Base-by-base conservation (phyloP, 1,284 basidiomycete species). In the Pisolithus thermaeus region DNA sequence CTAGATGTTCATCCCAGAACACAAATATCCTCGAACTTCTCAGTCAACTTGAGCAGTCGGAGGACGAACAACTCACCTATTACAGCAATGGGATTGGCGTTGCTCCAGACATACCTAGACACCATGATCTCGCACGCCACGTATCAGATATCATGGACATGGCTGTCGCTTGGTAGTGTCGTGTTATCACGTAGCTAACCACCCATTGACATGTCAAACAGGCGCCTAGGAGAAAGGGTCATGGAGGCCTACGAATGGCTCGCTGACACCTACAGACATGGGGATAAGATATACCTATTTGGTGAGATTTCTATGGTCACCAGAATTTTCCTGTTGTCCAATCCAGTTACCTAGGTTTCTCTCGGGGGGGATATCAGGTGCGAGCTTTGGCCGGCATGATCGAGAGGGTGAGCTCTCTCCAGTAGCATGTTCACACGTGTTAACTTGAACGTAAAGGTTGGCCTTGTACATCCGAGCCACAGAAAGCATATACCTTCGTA, bases 321-420 rank as follows among this genome's bases (percentile, higher is more conserved):
- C 37, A 20, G 30, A 1, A 3, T 12, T 7, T 14, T 6, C 7
- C 4, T 0, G 7, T 25, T 23, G 3, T 47, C 53, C 58, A 8
- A 59, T n/a, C 12, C 30, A 7, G 32, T 3, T 28, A 22, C 44
- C 6, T 41, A 72, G 70, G 70, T 0, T 73, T 68, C 56, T 72
- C 70, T 0, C 68, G 70, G 3, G 70, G 70, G 22, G 72, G 71
- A 32, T 72, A 73, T 49, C 72, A 73, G 53, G 70, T 69, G 5
- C 62, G 70, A 41, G 62, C 56, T 3, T 51, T 72, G 45, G 66
- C 70, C 4, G 70, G 59, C 22, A 73, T 73, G 72, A 68, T 72
- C 40, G 53, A 61, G 35, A 58, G 49, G 44, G 70, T 70, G 47
- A 42, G 61, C 20, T 30, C 3, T 25, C 52, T 39, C 22, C 2